Evolutionary conservation across 2,329 filamentous ascomycete genomes (phyloP).

Genomic region (Orbilia brochopaga): DNA sequence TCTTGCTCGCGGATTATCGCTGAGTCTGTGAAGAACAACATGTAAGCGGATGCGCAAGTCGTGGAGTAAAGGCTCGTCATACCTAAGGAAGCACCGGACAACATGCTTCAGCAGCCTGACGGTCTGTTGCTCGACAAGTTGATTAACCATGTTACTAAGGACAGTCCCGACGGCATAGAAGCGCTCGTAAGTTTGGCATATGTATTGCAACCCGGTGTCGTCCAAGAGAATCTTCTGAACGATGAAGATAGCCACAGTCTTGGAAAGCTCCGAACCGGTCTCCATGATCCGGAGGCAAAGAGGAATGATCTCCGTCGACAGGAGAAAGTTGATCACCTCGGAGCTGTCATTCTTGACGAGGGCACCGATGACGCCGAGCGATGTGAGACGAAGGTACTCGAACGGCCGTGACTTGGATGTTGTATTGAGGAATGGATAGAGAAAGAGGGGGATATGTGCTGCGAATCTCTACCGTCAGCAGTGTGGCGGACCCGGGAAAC

Average conservation of each 20-base stretch:
- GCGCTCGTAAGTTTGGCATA: slow-evolving; percentile 96
- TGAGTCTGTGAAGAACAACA: slow-evolving; percentile 72
- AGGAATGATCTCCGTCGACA: slow-evolving; percentile 98
- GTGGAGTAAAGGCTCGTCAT: slow-evolving; percentile 58
- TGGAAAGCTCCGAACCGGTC: slow-evolving; percentile 95
- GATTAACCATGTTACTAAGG: slow-evolving; percentile 96
- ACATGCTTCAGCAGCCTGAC: slow-evolving; percentile 96
- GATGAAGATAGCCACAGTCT: slow-evolving; percentile 99
- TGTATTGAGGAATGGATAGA: slow-evolving; percentile 98
- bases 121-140: slow-evolving; percentile 96
- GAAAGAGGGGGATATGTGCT: slow-evolving; percentile 97
- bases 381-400: slow-evolving; percentile 94
- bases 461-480: slow-evolving; percentile 31
- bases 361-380: slow-evolving; percentile 92
- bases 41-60: background rate
- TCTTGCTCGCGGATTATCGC: slow-evolving; percentile 92
- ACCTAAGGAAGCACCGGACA: slow-evolving; percentile 94
- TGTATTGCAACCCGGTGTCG: slow-evolving; percentile 95
- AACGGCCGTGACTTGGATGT: slow-evolving; percentile 97
- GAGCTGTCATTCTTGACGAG: slow-evolving; percentile 98
- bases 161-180: slow-evolving; percentile 99
- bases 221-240: slow-evolving; percentile 98
- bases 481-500: background rate
- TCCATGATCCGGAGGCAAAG: slow-evolving; percentile 99
- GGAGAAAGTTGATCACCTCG: slow-evolving; percentile 97